Evolutionary conservation across 2,329 filamentous ascomycete genomes (phyloP).

Genomic region (Tolypocladium album): DNA sequence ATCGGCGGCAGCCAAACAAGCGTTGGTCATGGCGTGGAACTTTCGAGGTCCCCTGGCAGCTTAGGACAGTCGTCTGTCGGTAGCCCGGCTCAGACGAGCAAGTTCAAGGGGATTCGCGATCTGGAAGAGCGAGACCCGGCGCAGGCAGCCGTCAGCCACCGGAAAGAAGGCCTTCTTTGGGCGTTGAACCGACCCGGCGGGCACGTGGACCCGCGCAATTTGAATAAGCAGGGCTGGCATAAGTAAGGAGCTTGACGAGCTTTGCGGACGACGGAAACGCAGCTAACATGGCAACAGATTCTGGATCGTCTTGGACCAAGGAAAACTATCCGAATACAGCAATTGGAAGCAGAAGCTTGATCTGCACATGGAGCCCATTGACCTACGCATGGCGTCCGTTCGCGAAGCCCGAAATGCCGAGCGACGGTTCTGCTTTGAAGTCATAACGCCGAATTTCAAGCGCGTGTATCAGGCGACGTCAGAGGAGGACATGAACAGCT

Average conservation of each 20-base stretch:
- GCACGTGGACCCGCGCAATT: conserved; percentile 86
- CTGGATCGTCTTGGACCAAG: conserved; percentile 96
- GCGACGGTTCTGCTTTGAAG: conserved; percentile 92
- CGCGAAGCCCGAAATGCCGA: conserved; percentile 92
- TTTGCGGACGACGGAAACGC: neutral
- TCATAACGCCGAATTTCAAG: conserved; percentile 93
- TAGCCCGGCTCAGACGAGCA: conserved; percentile 42
- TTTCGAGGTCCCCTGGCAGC: conserved; percentile 48
- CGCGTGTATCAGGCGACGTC: conserved; percentile 96
- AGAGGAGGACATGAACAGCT: conserved; percentile 94
- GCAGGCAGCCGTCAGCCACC: conserved; percentile 44
- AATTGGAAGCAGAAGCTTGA: conserved; percentile 99
- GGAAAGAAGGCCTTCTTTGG: conserved; percentile 93
- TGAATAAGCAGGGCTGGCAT: conserved; percentile 98
- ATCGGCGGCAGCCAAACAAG: conserved; percentile 27
- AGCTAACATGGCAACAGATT: conserved; percentile 46
- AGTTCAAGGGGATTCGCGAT: conserved; percentile 88
- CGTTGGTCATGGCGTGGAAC: conserved; percentile 24
- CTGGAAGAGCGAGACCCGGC: conserved; percentile 71
- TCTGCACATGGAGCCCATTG: conserved; percentile 95
- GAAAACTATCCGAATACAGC: conserved; percentile 93
- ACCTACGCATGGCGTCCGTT: conserved; percentile 92
- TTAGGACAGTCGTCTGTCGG: conserved; percentile 31
- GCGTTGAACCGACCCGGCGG: conserved; percentile 85
- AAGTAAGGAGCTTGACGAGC: conserved; percentile 53